Conservation (phyloP, 169 alveolate genomes). For the Besnoitia besnoiti region DNA sequence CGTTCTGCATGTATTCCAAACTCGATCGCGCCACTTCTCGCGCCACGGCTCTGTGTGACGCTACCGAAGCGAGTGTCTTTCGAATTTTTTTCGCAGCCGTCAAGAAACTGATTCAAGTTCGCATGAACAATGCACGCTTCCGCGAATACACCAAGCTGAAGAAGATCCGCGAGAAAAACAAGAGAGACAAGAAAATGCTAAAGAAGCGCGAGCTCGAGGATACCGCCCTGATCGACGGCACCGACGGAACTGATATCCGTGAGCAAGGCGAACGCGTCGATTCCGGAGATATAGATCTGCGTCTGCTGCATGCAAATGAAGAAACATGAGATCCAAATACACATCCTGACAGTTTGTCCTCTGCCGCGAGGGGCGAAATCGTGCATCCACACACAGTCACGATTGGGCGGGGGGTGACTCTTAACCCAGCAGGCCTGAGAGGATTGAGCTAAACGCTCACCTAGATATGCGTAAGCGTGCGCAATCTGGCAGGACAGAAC, state of each 20-base stretch:
- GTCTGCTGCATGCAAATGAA: too few relatives aligned
- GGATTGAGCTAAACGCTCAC: neutral
- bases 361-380: too few relatives aligned
- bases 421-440: too few relatives aligned
- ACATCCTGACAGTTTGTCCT: too few relatives aligned
- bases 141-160: neutral
- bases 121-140: constrained; percentile 24
- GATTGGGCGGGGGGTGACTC: too few relatives aligned
- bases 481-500: neutral
- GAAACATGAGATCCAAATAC: neutral
- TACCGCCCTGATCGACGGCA: neutral
- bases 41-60: too few relatives aligned
- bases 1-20: too few relatives aligned
- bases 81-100: neutral
- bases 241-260: neutral
- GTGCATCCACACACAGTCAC: too few relatives aligned
- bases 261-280: neutral
- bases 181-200: neutral
- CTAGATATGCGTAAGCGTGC: neutral
- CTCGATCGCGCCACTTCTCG: too few relatives aligned
- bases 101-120: neutral
- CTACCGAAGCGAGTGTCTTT: too few relatives aligned
- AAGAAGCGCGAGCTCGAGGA: neutral
- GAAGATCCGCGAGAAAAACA: neutral
- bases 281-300: neutral